phyloP scores from a whole-genome alignment of 306 rosid species.

The Quercus gilva region DNA sequence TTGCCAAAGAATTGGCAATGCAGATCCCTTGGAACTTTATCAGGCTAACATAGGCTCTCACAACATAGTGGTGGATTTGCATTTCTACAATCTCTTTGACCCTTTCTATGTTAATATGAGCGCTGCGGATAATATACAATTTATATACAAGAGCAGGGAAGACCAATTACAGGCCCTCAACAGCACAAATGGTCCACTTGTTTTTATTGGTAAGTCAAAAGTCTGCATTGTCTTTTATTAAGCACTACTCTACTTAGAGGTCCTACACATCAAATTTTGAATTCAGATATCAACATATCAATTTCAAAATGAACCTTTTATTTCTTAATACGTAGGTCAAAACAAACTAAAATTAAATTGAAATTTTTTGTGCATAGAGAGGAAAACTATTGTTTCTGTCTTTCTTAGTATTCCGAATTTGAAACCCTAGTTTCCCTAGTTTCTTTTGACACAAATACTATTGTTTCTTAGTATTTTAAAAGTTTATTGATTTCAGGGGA shows the following conservation, averaged over 20 bases:
- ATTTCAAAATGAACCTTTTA: background rate
- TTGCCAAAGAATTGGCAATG: slow-evolving; percentile 84
- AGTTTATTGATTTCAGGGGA: slow-evolving; percentile 37
- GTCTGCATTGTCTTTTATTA: background rate
- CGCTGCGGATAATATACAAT: slow-evolving; percentile 57
- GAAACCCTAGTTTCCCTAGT: background rate
- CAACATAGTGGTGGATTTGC: slow-evolving; percentile 59
- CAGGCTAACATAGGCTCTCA: slow-evolving; percentile 56
- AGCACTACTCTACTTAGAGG: background rate
- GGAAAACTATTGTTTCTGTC: background rate
- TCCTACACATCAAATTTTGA: background rate
- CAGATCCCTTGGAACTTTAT: slow-evolving; percentile 87
- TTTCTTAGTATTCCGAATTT: background rate
- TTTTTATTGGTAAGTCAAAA: slow-evolving; percentile 55
- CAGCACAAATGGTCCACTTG: slow-evolving; percentile 68
- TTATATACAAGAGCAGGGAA: slow-evolving; percentile 69
- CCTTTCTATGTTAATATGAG: slow-evolving; percentile 69
- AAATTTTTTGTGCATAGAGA: background rate
- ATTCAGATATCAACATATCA: background rate
- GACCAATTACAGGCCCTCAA: slow-evolving; percentile 63
- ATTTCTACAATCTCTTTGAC: slow-evolving; percentile 78
- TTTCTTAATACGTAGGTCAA: background rate
- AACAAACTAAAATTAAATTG: background rate
- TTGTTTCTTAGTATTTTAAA: background rate
- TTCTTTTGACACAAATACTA: background rate